phyloP scores from a whole-genome alignment of 768 basidiomycete species.

The Mycena capillaripes region DNA sequence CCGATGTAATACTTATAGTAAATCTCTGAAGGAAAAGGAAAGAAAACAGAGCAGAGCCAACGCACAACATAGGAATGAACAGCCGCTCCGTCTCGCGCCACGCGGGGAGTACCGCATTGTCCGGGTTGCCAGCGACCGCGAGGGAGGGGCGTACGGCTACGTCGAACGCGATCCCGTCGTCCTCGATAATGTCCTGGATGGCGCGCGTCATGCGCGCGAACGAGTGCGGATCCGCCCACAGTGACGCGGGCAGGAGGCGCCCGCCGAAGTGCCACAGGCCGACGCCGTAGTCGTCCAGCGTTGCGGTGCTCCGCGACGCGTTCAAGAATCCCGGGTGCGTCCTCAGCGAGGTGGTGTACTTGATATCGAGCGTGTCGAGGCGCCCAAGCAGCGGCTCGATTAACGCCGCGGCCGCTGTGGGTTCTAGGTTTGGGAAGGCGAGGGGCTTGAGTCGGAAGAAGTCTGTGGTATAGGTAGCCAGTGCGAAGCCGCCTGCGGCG shows the following conservation, averaged over 20 bases:
- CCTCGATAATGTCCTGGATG: constrained; percentile 19
- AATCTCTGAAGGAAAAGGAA: too few species aligned
- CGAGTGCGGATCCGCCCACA: background rate
- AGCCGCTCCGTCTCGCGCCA: constrained; percentile 35
- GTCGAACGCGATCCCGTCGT: constrained; percentile 2
- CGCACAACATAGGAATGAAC: constrained; percentile 26
- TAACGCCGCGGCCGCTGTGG: background rate
- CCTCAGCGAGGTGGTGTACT: background rate
- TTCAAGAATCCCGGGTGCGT: constrained; percentile 5
- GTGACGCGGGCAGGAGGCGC: constrained; percentile 6
- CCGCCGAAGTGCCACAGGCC: constrained; percentile 22
- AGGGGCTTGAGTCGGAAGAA: background rate
- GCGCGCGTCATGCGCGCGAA: constrained; percentile 1
- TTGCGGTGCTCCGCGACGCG: background rate
- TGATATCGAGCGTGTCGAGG: constrained; percentile 3
- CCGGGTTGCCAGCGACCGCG: constrained; percentile 13
- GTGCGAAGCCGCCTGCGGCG: background rate
- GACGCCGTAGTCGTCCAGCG: constrained; percentile 3
- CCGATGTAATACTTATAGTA: too few species aligned
- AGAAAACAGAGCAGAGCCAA: too few species aligned
- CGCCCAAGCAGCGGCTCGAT: background rate
- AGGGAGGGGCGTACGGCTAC: constrained; percentile 11
- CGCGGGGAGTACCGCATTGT: constrained; percentile 36
- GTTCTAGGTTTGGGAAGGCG: background rate
- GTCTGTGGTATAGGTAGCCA: background rate